phyloP scores from a whole-genome alignment of 1,139 yeast genomes.

The Nakaseomyces delphensis region DNA sequence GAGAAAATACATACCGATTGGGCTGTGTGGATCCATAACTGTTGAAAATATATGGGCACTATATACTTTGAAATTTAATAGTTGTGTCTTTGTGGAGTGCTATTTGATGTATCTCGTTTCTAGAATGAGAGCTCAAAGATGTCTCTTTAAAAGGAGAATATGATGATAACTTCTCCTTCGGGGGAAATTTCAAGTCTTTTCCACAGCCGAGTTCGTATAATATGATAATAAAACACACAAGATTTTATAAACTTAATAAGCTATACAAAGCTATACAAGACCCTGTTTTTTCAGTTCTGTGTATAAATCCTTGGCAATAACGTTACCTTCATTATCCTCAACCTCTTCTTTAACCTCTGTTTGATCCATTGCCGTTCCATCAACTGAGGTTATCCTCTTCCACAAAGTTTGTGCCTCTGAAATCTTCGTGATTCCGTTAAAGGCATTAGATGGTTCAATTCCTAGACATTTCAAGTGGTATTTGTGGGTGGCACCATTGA shows the following conservation, averaged over 20 bases:
- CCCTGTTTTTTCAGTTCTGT: constrained; percentile 83
- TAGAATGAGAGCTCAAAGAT: no score
- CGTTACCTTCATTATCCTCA: constrained; percentile 90
- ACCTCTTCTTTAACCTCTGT: constrained; percentile 40
- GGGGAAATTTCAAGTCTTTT: neutral
- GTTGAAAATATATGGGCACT: neutral
- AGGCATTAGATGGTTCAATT: constrained; percentile 43
- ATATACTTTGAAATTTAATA: no score
- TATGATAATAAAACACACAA: neutral
- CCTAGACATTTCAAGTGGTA: constrained; percentile 75
- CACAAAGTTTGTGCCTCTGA: constrained; percentile 60
- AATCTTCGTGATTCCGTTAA: constrained; percentile 58
- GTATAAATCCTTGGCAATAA: constrained; percentile 75
- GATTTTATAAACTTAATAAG: no score
- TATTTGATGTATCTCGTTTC: no score
- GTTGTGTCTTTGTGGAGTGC: no score
- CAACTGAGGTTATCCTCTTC: constrained; percentile 34
- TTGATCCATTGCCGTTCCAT: neutral
- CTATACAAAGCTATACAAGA: constrained; percentile 44
- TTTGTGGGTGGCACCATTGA: constrained; percentile 56
- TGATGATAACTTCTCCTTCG: no score
- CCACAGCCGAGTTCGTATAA: neutral
- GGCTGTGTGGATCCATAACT: constrained; percentile 30
- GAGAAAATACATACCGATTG: constrained; percentile 28
- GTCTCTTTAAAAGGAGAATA: no score